Evolutionary conservation across 768 basidiomycete species (phyloP).

Genomic region (Amanita polypyramis): DNA sequence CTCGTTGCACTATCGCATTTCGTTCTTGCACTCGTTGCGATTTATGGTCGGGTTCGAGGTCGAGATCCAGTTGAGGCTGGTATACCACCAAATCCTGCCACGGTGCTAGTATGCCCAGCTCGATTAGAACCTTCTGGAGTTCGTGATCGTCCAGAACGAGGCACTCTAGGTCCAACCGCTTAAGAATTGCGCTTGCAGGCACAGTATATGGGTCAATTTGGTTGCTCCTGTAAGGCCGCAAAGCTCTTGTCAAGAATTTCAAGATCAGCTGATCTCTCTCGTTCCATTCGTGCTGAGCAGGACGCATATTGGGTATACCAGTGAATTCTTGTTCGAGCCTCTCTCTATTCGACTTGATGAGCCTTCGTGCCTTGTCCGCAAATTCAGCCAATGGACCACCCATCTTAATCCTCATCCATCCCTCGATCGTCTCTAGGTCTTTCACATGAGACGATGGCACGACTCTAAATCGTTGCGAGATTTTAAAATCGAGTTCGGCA

Average conservation of each 20-base stretch:
- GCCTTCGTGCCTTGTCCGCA: conserved; percentile 31
- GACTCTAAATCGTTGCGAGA: conserved; percentile 44
- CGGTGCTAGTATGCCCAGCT: conserved; percentile 65
- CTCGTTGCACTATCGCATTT: conserved; percentile 20
- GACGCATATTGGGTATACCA: conserved; percentile 19
- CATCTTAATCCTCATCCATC: conserved; percentile 31
- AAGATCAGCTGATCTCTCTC: conserved; percentile 47
- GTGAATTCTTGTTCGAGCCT: conserved; percentile 19
- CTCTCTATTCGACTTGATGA: conserved; percentile 27
- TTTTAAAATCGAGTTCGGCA: conserved; percentile 35
- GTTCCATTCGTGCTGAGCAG: conserved; percentile 31
- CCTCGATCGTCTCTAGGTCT: conserved; percentile 34
- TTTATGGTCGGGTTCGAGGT: conserved; percentile 21
- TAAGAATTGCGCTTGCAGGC: conserved; percentile 45
- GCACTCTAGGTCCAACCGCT: conserved; percentile 33
- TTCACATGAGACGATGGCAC: conserved; percentile 51
- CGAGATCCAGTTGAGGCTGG: conserved; percentile 25
- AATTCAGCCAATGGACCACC: conserved; percentile 37
- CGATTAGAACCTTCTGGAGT: conserved; percentile 42
- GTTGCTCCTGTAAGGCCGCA: conserved; percentile 33
- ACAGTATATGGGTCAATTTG: conserved; percentile 58
- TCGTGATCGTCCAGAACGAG: conserved; percentile 21
- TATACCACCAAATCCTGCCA: conserved; percentile 65
- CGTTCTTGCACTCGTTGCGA: conserved; percentile 15
- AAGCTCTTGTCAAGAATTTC: conserved; percentile 43